Evolutionary conservation across 176 grass and related monocot species (phyloP).

Genomic region (Juncus inflexus): DNA sequence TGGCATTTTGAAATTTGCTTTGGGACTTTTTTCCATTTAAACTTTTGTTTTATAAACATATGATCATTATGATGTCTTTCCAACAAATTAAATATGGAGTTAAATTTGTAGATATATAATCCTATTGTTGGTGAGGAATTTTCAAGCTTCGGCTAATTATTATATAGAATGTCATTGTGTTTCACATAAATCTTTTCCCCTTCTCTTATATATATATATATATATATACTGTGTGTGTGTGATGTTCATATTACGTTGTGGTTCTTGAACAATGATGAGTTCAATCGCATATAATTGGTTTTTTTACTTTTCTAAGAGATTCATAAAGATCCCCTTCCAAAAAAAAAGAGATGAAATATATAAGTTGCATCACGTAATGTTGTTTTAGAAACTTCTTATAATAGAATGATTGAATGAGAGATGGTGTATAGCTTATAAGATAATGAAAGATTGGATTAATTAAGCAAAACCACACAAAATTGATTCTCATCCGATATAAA

Average conservation of each 20-base stretch:
- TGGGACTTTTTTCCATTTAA: not conserved
- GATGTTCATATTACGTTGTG: not conserved
- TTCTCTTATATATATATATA: slow-evolving; percentile 5
- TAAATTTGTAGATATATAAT: not conserved
- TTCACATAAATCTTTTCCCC: not conserved
- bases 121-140: slow-evolving; percentile 31
- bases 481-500: no score
- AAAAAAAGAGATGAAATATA: no score
- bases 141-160: slow-evolving; percentile 24
- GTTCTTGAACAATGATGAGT: no score
- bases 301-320: no score
- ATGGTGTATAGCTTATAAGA: no score
- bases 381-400: no score
- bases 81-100: slow-evolving; percentile 15
- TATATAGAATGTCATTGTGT: slow-evolving; percentile 10
- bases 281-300: no score
- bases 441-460: no score
- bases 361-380: no score
- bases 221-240: not conserved
- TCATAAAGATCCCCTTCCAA: no score
- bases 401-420: no score
- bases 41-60: slow-evolving; percentile 13
- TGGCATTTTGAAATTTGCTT: slow-evolving; percentile 22
- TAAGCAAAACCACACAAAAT: no score
- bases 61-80: slow-evolving; percentile 5